These are phyloP conservation scores for Aspergillus sergii DNA, from an alignment of 2,329 filamentous ascomycete genomes.

Conservation along the genomic window DNA sequence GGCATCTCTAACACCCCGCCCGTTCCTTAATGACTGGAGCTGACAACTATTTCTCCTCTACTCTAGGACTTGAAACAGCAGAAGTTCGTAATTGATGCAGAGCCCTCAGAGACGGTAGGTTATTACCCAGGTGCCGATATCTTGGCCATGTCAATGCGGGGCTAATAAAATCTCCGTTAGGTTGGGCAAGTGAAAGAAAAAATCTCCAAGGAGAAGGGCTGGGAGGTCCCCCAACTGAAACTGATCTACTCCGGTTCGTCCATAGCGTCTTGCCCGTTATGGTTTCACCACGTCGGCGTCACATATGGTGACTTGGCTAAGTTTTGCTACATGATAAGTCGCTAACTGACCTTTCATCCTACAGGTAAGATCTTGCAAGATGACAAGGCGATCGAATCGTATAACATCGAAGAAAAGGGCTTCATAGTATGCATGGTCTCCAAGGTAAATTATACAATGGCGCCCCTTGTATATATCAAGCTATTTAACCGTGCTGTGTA, in stretches of 20 bases:
- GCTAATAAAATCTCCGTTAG: slow-evolving; percentile 53
- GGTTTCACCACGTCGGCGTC: not conserved
- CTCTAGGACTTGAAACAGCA: slow-evolving; percentile 93
- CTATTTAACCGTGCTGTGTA: slow-evolving; percentile 37
- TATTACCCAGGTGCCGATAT: slow-evolving; percentile 10
- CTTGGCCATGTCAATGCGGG: slow-evolving; percentile 31
- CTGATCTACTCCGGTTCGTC: slow-evolving; percentile 93
- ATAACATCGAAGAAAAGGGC: slow-evolving; percentile 99
- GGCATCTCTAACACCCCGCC: slow-evolving; percentile 16
- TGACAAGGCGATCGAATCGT: slow-evolving; percentile 93
- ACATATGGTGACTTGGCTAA: slow-evolving; percentile 2
- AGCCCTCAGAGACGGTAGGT: slow-evolving; percentile 86
- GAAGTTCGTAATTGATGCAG: slow-evolving; percentile 95
- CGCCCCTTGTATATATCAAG: slow-evolving; percentile 14
- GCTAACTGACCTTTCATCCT: slow-evolving; percentile 5
- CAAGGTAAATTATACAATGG: slow-evolving; percentile 66
- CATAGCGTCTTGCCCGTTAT: not conserved
- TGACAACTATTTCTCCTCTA: slow-evolving; percentile 23
- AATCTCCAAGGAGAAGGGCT: slow-evolving; percentile 89
- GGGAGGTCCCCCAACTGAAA: slow-evolving; percentile 88
- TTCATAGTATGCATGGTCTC: slow-evolving; percentile 99
- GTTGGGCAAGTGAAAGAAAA: slow-evolving; percentile 90
- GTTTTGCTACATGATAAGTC: not conserved
- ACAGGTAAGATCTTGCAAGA: slow-evolving; percentile 97
- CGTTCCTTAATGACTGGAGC: slow-evolving; percentile 6